Base-by-base conservation (phyloP, 495 filamentous ascomycete genomes). In the Penicillium flavigenum region DNA sequence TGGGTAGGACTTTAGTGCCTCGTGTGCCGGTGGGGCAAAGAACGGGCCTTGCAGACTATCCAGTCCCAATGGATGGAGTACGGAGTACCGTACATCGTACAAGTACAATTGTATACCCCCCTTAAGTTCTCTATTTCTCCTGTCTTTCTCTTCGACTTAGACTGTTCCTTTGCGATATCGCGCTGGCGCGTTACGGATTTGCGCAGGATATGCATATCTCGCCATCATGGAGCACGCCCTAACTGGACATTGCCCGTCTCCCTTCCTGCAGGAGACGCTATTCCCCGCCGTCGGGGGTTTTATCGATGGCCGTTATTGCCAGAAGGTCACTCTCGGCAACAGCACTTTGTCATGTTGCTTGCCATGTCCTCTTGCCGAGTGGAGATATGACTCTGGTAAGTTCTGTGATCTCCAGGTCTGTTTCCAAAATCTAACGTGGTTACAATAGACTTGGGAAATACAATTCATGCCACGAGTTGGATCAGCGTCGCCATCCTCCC, bases 291-390 rank as follows among this genome's bases (percentile, higher is more conserved):
- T 57, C 31, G 84, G 81, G 61, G 89, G 89, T 69, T 88, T 85
- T 66, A 71, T 88, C 46, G 73, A 76, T 19, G 91, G 92, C 58
- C 81, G 90, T 46, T 79, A 80, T 57, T 88, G 86, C 63, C 71
- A 83, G 24, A 59, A 85, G 11, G 73, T 88, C 55, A 63, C 79
- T 46, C 59, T 64, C 1, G 51, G 72, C 9, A 36, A 65, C 41
- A 72, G 66, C 9, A 66, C 74, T 31, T 76, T 78, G 19, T 71
- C 71, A 24, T 98, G 94, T 69, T 98, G 94, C 73, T 68, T 98
- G 56, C 95, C 95, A 62, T 98, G 94, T 72, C 94, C 95, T 19
- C 77, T 86, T 61, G 86, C 88, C 29, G 81, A 89, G 48, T 98
- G 87, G 87, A 76, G 88, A 50, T 98, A 96, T 67, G 86, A 87